phyloP scores from a whole-genome alignment of 2,329 filamentous ascomycete species.

The Paracorniculantispora psalliotae region DNA sequence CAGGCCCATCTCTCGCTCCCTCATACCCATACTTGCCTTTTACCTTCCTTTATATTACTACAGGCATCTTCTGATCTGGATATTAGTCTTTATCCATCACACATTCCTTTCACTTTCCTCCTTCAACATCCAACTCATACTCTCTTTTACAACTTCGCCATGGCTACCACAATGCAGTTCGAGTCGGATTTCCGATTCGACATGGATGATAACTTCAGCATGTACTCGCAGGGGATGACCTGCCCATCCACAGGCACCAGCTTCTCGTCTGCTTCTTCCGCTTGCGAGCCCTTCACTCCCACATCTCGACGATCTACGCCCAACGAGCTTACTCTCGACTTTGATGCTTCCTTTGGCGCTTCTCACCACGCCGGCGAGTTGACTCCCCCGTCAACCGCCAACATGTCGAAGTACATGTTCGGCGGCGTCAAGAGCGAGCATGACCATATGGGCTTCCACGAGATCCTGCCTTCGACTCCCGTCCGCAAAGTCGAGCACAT shows the following conservation, averaged over 20 bases:
- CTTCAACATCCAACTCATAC: neutral
- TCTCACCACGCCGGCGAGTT: slow-evolving; percentile 29
- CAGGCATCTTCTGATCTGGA: slow-evolving; percentile 13
- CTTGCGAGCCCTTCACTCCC: slow-evolving; percentile 41
- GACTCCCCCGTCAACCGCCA: slow-evolving; percentile 30
- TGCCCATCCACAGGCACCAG: slow-evolving; percentile 32
- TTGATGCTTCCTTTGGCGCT: slow-evolving; percentile 26
- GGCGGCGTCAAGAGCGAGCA: slow-evolving; percentile 29
- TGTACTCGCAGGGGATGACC: slow-evolving; percentile 32
- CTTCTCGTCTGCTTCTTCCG: slow-evolving; percentile 35
- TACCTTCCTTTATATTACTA: slow-evolving; percentile 12
- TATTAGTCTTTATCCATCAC: slow-evolving; percentile 9
- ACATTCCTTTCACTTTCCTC: slow-evolving; percentile 10
- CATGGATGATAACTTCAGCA: slow-evolving; percentile 36
- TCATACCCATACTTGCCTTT: neutral
- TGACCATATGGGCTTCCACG: slow-evolving; percentile 28
- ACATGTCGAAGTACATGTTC: slow-evolving; percentile 32
- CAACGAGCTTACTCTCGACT: slow-evolving; percentile 33
- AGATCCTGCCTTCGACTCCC: slow-evolving; percentile 31
- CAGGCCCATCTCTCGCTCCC: slow-evolving; percentile 12
- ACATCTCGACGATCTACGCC: slow-evolving; percentile 41
- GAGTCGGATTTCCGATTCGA: slow-evolving; percentile 35
- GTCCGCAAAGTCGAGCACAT: slow-evolving; percentile 32
- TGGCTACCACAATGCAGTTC: slow-evolving; percentile 29
- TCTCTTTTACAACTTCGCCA: slow-evolving; percentile 12